Evolutionary conservation across 306 rosid genomes (phyloP), one percentile per base, ranked within the genome.

Genomic region (Fragaria ananassa): DNA sequence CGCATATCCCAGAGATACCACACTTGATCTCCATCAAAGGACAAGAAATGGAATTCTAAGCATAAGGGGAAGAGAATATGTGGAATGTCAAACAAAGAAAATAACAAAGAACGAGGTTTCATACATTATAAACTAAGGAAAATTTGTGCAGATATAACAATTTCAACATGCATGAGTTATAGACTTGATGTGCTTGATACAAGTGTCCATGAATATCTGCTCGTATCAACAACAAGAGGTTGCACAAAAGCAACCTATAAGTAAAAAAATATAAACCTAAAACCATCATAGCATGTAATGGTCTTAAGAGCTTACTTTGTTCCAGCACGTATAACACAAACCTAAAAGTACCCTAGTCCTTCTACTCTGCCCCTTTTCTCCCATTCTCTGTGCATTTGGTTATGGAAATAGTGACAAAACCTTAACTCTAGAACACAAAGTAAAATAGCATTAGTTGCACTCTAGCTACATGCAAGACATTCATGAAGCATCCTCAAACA

Each of bases 381-480:
- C 57, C 54, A 80, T 65, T 76, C 15, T 31, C 53, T 35, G 23
- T 45, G 29, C 56, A 75, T 35, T 13, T 46, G 49, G 7, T 68
- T 77, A 57, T 2, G 29, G 46, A 12, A 49, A 23, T 39, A 23
- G 17, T 42, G 11, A 5, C 27, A 35, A 10, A 42, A 25, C 17
- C 17, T 62, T 27, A 17, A 58, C 21, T 44, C 29, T 42, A 18
- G 31, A n/a, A 8, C 18, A 61, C 31, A 27, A 45, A 18, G 39
- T 18, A 6, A 19, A 31, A 62, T 25, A 46, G 37, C 13, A 61
- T 17, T 19, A 45, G 39, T 11, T 44, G 45, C 29, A 58, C 44
- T 41, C 56, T 44, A 57, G 41, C 68, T 4, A 73, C 19, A 27
- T 13, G 5, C 10, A 25, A 25, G 44, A 60, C 18, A 25, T 27